Base-by-base conservation (phyloP, 2,329 filamentous ascomycete genomes). In the Westerdykella aurantiaca region DNA sequence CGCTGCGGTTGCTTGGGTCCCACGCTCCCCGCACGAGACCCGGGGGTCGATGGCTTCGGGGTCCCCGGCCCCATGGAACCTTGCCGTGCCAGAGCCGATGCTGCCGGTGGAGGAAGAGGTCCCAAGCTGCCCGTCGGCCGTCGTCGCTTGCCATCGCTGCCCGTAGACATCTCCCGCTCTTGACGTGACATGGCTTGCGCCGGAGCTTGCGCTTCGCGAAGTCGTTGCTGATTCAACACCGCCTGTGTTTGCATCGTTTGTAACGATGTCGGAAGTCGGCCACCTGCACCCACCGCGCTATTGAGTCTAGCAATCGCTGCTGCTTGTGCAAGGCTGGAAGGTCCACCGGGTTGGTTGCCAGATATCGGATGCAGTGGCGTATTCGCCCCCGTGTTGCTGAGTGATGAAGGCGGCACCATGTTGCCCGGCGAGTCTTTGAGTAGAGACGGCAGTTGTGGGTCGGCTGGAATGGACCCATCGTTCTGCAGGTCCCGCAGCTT, bases 41-140 rank as follows among this genome's bases (percentile, higher is more conserved):
- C 64, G 58, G 63, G 76, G 0, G 80, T 82, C 5, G 63, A 58
- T 6, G 76, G 71, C 56, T 82, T 82, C 4, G 80, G 80, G 1
- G 80, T 83, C n/a, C 78, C 79, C 14, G 79, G 80, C 0, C 80
- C 80, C 11, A 80, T 67, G 0, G 80, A 83, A 0, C 77, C 76
- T 59, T 83, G 80, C 6, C 80, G 75, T 3, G 53, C 61, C 6
- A 83, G 70, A 44, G 69, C 72, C 14, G 77, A 80, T 7, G 79
- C 81, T 2, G 75, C 70, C 11, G 72, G 65, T 2, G 78, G 44
- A 31, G 66, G 80, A 0, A 82, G 69, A 16, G 71, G 73, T 5
- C 75, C 72, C 22, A 82, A 64, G 18, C 71, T 74, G 2, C 69
- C 60, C 46, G 78, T 78, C 5, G 79, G 68, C 16, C 79, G 76